Evolutionary conservation across 768 basidiomycete species (phyloP).

Genomic region (Podaxis sp.): DNA sequence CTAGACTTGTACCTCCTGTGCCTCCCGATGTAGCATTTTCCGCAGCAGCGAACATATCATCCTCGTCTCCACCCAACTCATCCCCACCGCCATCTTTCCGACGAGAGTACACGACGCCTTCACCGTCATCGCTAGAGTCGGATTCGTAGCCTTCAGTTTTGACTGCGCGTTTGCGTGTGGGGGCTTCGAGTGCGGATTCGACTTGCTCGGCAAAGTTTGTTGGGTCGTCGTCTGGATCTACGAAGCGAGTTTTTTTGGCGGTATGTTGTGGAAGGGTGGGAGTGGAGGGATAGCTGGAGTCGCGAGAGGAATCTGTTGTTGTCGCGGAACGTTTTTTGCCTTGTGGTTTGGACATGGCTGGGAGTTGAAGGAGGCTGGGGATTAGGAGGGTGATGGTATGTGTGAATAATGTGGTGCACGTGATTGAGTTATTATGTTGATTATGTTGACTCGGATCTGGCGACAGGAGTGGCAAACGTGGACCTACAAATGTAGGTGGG

Average conservation of each 20-base stretch:
- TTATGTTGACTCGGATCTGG: no score
- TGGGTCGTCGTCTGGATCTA: conserved; percentile 76
- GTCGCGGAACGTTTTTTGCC: conserved; percentile 38
- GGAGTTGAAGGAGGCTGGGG: not conserved
- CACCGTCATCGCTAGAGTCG: conserved; percentile 92
- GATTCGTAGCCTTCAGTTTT: conserved; percentile 89
- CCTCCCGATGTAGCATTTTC: conserved; percentile 41
- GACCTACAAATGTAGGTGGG: not conserved
- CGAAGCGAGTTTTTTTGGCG: conserved; percentile 75
- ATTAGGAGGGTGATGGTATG: conserved; percentile 3
- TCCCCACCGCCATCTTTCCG: conserved; percentile 57
- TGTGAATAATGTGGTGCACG: not conserved
- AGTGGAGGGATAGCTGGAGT: conserved; percentile 18
- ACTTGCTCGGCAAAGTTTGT: conserved; percentile 77
- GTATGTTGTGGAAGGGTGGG: conserved; percentile 23
- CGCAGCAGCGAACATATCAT: conserved; percentile 79
- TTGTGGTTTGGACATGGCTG: conserved; percentile 30
- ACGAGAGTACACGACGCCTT: conserved; percentile 87
- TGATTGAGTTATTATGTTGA: not conserved
- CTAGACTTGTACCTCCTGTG: not conserved
- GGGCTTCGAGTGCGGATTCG: conserved; percentile 69
- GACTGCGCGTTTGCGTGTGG: conserved; percentile 71
- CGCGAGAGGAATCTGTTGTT: conserved; percentile 28
- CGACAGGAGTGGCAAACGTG: not conserved
- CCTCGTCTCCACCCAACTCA: conserved; percentile 42